Evolutionary conservation across 2,329 filamentous ascomycete genomes (phyloP).

Genomic region (Trichoderma lentiforme): DNA sequence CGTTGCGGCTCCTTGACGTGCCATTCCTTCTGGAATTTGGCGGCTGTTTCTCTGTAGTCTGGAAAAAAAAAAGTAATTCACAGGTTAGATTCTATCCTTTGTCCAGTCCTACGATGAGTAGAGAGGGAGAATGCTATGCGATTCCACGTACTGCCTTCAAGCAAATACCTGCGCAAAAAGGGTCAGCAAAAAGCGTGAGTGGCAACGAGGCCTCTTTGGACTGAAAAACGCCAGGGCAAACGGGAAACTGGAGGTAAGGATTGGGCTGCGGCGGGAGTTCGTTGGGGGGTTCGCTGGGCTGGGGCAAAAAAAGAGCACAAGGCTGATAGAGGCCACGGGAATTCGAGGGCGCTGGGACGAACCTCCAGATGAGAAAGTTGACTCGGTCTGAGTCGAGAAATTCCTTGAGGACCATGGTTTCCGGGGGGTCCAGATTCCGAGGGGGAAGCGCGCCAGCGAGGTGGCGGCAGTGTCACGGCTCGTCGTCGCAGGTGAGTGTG

Average conservation of each 20-base stretch:
- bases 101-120: background rate
- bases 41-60: constrained; percentile 67
- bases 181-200: constrained; percentile 19
- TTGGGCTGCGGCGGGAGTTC: background rate
- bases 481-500: constrained; percentile 21
- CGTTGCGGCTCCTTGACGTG: constrained; percentile 59
- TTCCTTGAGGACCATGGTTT: constrained; percentile 54
- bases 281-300: constrained; percentile 21
- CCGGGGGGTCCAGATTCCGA: constrained; percentile 17
- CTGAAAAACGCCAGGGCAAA: background rate
- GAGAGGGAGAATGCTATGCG: constrained; percentile 6
- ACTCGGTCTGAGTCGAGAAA: constrained; percentile 63
- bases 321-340: background rate
- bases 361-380: constrained; percentile 71
- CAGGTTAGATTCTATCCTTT: constrained; percentile 26
- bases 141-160: constrained; percentile 59
- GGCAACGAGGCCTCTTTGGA: constrained; percentile 18
- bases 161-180: constrained; percentile 48
- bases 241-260: background rate
- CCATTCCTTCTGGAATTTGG: constrained; percentile 68
- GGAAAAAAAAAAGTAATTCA: constrained; percentile 21
- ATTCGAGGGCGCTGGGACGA: constrained; percentile 36
- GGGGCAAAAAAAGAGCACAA: constrained; percentile 24
- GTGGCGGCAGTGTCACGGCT: constrained; percentile 32
- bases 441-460: constrained; percentile 28